Evolutionary conservation across 192 early-diverging fungal species (phyloP).

Genomic region (Podila verticillata): DNA sequence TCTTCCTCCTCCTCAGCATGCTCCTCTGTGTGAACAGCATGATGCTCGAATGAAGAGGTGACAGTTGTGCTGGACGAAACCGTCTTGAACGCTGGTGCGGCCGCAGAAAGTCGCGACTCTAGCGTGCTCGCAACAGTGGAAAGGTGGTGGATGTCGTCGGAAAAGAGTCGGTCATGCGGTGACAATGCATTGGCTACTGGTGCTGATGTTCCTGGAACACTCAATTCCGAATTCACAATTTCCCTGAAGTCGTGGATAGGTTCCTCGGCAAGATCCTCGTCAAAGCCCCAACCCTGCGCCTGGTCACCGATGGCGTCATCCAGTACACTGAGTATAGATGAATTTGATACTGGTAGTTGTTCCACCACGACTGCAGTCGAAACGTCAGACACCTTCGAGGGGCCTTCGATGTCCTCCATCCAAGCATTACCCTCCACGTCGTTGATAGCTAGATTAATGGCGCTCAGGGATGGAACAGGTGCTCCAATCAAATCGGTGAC

Average conservation of each 20-base stretch:
- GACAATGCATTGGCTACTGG: background rate
- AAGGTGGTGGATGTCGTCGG: background rate
- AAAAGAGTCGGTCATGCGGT: constrained; percentile 11
- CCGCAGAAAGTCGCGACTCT: no score
- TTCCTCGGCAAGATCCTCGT: background rate
- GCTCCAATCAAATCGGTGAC: no score
- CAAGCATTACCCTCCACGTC: no score
- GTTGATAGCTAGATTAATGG: no score
- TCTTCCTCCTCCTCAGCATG: background rate
- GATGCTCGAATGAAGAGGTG: background rate
- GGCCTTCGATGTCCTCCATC: no score
- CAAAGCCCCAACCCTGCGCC: background rate
- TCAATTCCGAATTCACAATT: background rate
- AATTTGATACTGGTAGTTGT: background rate
- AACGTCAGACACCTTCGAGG: no score
- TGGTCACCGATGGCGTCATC: background rate
- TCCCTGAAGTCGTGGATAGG: background rate
- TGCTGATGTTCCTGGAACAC: background rate
- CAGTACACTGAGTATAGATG: background rate
- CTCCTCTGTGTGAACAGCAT: no score
- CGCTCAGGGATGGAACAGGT: no score
- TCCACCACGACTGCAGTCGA: background rate
- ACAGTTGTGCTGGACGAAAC: background rate
- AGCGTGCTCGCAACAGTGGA: background rate
- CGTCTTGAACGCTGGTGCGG: no score